A percentile compares a stretch with the other conserved stretches of the same genome.
Evolutionary conservation across 2,329 filamentous ascomycete species (phyloP).

Genomic region (Pseudodiploospora longispora): DNA sequence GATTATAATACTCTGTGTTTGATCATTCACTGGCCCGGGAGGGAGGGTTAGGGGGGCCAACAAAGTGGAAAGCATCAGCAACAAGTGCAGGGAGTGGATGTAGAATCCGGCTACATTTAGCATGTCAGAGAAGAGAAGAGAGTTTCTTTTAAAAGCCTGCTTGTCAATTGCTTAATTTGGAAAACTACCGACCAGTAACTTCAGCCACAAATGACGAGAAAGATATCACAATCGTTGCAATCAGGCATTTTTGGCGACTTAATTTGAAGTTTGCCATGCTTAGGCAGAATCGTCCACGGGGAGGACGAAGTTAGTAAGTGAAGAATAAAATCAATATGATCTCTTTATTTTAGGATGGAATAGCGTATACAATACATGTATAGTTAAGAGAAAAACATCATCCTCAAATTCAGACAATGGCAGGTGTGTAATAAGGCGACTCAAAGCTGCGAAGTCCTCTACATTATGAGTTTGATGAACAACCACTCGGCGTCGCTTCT

Average conservation of each 20-base stretch:
- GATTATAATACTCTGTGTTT: not conserved
- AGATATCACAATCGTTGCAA: conserved; percentile 40
- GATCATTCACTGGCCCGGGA: too few species aligned
- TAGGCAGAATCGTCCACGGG: not conserved
- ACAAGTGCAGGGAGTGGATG: conserved; percentile 65
- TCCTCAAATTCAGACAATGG: too few species aligned
- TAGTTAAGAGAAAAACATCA: too few species aligned
- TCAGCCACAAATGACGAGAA: conserved; percentile 45
- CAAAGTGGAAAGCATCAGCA: conserved; percentile 74
- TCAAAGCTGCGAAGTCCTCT: too few species aligned
- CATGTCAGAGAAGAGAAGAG: conserved; percentile 1
- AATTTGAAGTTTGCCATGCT: conserved; percentile 15
- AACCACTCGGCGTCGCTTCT: too few species aligned
- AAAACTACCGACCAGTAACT: conserved; percentile 30
- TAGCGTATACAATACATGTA: too few species aligned
- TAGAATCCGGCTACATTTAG: conserved; percentile 51
- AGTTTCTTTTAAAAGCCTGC: not conserved
- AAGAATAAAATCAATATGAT: too few species aligned
- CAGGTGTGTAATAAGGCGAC: too few species aligned
- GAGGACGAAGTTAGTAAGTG: not conserved
- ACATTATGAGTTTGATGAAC: too few species aligned
- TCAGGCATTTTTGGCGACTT: conserved; percentile 35
- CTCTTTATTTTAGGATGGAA: too few species aligned
- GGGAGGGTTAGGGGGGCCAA: conserved; percentile 18
- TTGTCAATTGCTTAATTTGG: too few species aligned